A percentile compares a stretch with the other conserved stretches of the same genome.
Evolutionary conservation across 2,329 filamentous ascomycete genomes (phyloP).

Genomic region (Aspergillus japonicus): DNA sequence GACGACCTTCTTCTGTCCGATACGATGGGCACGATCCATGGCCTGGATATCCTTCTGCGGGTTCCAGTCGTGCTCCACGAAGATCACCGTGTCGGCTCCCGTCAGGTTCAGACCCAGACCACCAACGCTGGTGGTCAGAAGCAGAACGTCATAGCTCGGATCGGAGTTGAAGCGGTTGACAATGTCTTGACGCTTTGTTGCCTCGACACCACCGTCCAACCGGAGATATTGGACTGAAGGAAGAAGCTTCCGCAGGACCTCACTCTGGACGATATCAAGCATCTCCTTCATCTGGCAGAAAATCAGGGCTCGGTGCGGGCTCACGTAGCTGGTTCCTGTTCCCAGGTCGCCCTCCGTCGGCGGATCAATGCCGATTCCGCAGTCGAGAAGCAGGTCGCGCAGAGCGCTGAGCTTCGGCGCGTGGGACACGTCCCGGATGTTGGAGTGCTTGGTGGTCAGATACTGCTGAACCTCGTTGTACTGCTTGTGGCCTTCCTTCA

Average conservation of each 20-base stretch:
- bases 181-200: slow-evolving; percentile 91
- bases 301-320: slow-evolving; percentile 89
- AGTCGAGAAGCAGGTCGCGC: slow-evolving; percentile 93
- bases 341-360: slow-evolving; percentile 54
- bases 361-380: slow-evolving; percentile 82
- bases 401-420: slow-evolving; percentile 91
- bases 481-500: slow-evolving; percentile 88
- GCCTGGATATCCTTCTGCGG: slow-evolving; percentile 97
- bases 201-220: slow-evolving; percentile 90
- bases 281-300: slow-evolving; percentile 99
- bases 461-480: slow-evolving; percentile 85
- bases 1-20: slow-evolving; percentile 99
- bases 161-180: slow-evolving; percentile 99
- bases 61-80: slow-evolving; percentile 99
- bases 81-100: slow-evolving; percentile 96
- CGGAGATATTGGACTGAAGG: slow-evolving; percentile 89
- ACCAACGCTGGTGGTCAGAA: slow-evolving; percentile 92
- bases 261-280: slow-evolving; percentile 97
- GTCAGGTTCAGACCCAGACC: slow-evolving; percentile 93
- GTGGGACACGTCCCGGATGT: slow-evolving; percentile 79
- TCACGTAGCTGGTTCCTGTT: slow-evolving; percentile 74
- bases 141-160: slow-evolving; percentile 89
- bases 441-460: slow-evolving; percentile 74
- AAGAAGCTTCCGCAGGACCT: slow-evolving; percentile 85
- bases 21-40: slow-evolving; percentile 97